Base-by-base conservation (phyloP, 176 grass and related monocot species). In the Tillandsia leiboldiana region DNA sequence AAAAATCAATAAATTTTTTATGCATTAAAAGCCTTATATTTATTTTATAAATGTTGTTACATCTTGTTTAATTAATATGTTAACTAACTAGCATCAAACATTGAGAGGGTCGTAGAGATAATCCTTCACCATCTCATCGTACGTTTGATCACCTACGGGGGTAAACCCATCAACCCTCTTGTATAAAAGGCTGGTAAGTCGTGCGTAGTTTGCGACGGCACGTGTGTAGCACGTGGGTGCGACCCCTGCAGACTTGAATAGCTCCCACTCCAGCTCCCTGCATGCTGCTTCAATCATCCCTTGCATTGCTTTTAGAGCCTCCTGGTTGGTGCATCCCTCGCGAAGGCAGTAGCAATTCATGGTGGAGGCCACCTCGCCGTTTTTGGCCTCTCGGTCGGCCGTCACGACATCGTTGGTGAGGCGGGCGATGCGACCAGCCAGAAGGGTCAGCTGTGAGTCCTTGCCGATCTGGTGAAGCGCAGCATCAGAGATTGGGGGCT, bases 181-280 rank as follows among this genome's bases (percentile, higher is more conserved):
- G 33, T 68, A 68, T 12, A 68, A 8, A 9, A 68, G 49, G 42
- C 65, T 10, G 2, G 18, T 10, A 1, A 28, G 20, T 28, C 65
- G 8, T 0, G 65, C 65, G 65, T 48, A 49, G 33, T 68, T 68
- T 7, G 11, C 13, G 33, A 68, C 9, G 1, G 17, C 65, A 48
- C 65, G 65, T 7, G 13, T 6, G 65, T 18, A 68, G 33, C 42
- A 47, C 65, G 47, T 28, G 14, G 65, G 65, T 12, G 49, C 65
- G 15, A 48, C 65, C 11, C 8, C 4, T 1, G 6, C 10, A 4
- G 65, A 48, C 29, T 9, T n/a, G 33, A 68, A 68, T 12, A 68
- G 27, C 42, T 68, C 65, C 65, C 65, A 68, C 65, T 68, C 65
- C 33, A 68, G 13, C 65, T 68, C 65, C 3, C 23, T 12, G 33